A percentile compares a stretch with the other conserved stretches of the same genome.
Evolutionary conservation across 345 rosid species (phyloP).

Genomic region (Brassica nigra): DNA sequence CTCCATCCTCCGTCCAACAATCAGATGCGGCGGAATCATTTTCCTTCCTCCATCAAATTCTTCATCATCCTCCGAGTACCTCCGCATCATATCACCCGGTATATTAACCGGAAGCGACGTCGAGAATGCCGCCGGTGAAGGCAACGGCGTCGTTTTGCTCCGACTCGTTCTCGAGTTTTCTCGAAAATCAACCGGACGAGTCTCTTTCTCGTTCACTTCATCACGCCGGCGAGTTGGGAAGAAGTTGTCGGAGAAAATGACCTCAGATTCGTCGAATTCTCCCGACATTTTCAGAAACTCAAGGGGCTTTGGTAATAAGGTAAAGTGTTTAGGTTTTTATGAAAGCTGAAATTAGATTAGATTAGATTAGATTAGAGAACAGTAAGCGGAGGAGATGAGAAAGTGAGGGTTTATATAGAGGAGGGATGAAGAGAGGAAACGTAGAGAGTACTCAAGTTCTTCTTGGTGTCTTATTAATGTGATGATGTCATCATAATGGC

Average conservation of each 20-base stretch:
- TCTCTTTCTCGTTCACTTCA: constrained; percentile 25
- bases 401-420: constrained; percentile 38
- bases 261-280: constrained; percentile 59
- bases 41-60: constrained; percentile 37
- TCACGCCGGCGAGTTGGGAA: not conserved
- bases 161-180: constrained; percentile 13
- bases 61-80: constrained; percentile 32
- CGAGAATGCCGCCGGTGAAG: constrained; percentile 5
- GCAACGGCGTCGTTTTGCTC: constrained; percentile 23
- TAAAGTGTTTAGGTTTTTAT: not conserved
- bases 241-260: constrained; percentile 44
- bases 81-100: constrained; percentile 19
- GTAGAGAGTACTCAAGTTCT: constrained; percentile 40
- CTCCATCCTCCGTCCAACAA: constrained; percentile 44
- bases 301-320: not conserved
- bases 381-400: constrained; percentile 5
- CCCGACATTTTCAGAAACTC: constrained; percentile 38
- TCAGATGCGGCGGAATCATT: constrained; percentile 48
- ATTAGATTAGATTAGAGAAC: constrained; percentile 12
- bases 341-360: not conserved
- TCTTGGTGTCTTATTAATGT: constrained; percentile 19
- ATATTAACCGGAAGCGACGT: constrained; percentile 47
- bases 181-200: constrained; percentile 26
- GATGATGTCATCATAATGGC: constrained; percentile 46
- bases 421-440: constrained; percentile 26